Base-by-base conservation (phyloP, 345 rosid genomes). In the Crucihimalaya himalaica region DNA sequence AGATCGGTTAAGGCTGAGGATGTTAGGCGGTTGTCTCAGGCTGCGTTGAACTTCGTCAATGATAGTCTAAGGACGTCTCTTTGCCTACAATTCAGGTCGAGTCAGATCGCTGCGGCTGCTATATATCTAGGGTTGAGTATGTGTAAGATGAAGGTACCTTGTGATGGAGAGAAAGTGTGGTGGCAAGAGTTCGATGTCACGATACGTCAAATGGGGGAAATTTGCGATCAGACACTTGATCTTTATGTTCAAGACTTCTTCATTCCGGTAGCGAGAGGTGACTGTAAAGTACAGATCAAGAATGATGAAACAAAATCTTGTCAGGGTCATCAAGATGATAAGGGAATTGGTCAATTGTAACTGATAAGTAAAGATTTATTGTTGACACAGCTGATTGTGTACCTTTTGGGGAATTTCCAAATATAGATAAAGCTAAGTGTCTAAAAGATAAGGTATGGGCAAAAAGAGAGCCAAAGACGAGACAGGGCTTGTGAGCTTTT, bases 81-180 rank as follows among this genome's bases (percentile, higher is more conserved):
- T 20, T 70, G 66, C 15, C 23, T 70, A 13, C 74, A 70, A 34
- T 70, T 31, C 14, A 8, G 15, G 66, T 18, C 66, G 2, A 34
- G 27, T n/a, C 74, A 70, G 74, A 58, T 70, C 0, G 74, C 48
- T 32, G 66, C 66, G 18, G 48, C 57, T 58, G 48, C 74, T 23
- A 46, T 70, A 32, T 70, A 46, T n/a, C 27, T 70, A 0, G 66
- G 74, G 0, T 58, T n/a, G 9, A 4, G 27, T 2, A 9, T 70
- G 12, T 11, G 8, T 70, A 59, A 70, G n/a, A 34, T 58, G 37
- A 58, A 47, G 58, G 23, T 70, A 47, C 74, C 48, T 6, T 70
- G 57, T 5, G 74, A 70, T 70, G 66, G 48, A 1, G 74, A 70
- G 14, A 34, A 34, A 15, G 37, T 6, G 0, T 70, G 66, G 74